Evolutionary conservation across 257 asterid species (phyloP), one percentile per base, ranked within the genome.

Genomic region (Solanum verrucosum): DNA sequence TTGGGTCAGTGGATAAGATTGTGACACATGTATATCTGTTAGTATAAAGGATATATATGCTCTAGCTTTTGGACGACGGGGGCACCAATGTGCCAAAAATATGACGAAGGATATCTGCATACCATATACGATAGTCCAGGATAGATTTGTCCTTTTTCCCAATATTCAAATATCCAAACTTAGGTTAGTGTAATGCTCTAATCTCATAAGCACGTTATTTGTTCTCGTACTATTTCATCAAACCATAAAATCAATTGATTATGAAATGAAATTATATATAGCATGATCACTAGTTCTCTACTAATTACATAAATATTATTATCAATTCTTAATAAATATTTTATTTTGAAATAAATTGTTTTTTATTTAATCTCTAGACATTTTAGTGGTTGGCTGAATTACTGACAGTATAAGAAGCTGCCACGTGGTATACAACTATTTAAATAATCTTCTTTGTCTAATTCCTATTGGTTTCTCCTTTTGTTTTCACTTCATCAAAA

Each of bases 1-100:
- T 6, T 1, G 38, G 0, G 1, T 35, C 1, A 1, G 0, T 35
- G 1, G 38, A 35, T 35, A 35, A 35, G 1, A 35, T 35, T 35
- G 1, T 37, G 38, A 37, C 38, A 37, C 38, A 9, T 37, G 8
- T 37, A 37, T 37, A 3, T 33, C 44, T 31, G n/a, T n/a, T n/a
- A n/a, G n/a, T n/a, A n/a, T n/a, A n/a, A n/a, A n/a, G n/a, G n/a
- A n/a, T n/a, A n/a, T n/a, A n/a, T n/a, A n/a, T n/a, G n/a, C n/a
- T n/a, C n/a, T n/a, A n/a, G n/a, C n/a, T n/a, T n/a, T n/a, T n/a
- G n/a, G n/a, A n/a, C n/a, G n/a, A n/a, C n/a, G n/a, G n/a, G n/a
- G n/a, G n/a, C n/a, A n/a, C n/a, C n/a, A n/a, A n/a, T n/a, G n/a
- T n/a, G n/a, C n/a, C n/a, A n/a, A n/a, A n/a, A n/a, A n/a, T n/a